Evolutionary conservation across 2,329 filamentous ascomycete species (phyloP), one percentile per base, ranked within the genome.

Genomic region (Epichloe bromicola): DNA sequence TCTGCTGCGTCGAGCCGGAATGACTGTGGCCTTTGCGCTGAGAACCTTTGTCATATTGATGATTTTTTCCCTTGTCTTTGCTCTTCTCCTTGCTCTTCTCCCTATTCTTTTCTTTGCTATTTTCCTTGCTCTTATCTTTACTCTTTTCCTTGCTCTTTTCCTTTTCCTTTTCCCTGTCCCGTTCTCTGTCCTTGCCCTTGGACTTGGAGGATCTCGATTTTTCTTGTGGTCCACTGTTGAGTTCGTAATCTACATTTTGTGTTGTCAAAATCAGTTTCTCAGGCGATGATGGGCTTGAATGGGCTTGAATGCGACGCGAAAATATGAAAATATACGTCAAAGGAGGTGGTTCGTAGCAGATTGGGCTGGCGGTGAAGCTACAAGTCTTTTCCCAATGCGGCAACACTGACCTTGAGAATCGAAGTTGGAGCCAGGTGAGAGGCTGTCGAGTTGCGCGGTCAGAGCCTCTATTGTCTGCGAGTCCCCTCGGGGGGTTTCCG

Each of bases 371-470:
- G 34, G 14, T 39, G 5, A 39, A 17, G 15, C 7, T n/a, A 3
- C 5, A 6, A n/a, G 7, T 12, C n/a, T 4, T 11, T 26, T 19
- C 23, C 3, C 20, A 17, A 17, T 2, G 37, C 15, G 37, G n/a
- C 14, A 38, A 15, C 8, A 49, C 41, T 52, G 7, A 52, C 50
- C 50, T 46, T 44, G 46, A 15, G 20, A 14, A 23, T 46, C 46
- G n/a, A 45, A 46, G 46, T 41, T 45, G 34, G 46, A 48, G 34
- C n/a, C 41, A 12, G 50, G 50, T 36, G 50, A 48, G 17, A 52
- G 46, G 30, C 36, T 38, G 11, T 46, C 40, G 15, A 49, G 7
- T n/a, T 41, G 19, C 19, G 39, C 26, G 3, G 36, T 37, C 17
- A 52, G 26, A 20, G 20, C 40, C 14, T 48, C 46, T 26, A 52